These are phyloP conservation scores for Clavispora fructus DNA, from an alignment of 805 yeast genomes.

Conservation along the genomic window DNA sequence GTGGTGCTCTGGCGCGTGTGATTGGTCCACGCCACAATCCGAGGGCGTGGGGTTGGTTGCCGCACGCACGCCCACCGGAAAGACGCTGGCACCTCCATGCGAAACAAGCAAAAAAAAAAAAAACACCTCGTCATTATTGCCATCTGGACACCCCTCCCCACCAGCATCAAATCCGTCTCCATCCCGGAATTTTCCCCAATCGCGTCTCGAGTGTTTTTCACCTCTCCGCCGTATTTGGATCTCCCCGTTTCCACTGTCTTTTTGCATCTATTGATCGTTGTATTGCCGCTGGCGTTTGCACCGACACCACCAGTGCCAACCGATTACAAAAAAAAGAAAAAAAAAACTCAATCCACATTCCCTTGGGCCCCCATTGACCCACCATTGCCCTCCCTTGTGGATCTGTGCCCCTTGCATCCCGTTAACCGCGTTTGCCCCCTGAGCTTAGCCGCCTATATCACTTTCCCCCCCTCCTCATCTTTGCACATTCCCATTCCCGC, in stretches of 20 bases:
- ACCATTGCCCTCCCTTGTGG: background rate
- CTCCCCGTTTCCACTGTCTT: background rate
- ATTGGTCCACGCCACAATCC: conserved; percentile 10
- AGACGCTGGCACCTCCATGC: conserved; percentile 1
- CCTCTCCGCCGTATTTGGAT: background rate
- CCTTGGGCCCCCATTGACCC: background rate
- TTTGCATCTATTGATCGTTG: background rate
- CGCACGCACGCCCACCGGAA: conserved; percentile 8
- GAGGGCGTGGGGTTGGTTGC: conserved; percentile 12
- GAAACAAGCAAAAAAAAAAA: conserved; percentile 1
- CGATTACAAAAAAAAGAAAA: conserved; percentile 1
- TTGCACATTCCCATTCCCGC: background rate
- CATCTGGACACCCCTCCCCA: background rate
- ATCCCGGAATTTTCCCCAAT: conserved; percentile 1
- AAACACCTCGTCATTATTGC: background rate
- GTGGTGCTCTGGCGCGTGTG: conserved; percentile 6
- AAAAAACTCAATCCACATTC: background rate
- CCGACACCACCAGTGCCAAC: background rate
- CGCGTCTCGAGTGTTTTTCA: conserved; percentile 1
- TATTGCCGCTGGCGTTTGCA: background rate
- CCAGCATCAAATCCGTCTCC: background rate
- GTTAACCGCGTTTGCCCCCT: background rate
- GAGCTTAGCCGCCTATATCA: background rate
- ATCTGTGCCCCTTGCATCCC: background rate
- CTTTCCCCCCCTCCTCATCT: background rate